phyloP scores from a whole-genome alignment of 345 rosid species.

The Physaria fendleri region DNA sequence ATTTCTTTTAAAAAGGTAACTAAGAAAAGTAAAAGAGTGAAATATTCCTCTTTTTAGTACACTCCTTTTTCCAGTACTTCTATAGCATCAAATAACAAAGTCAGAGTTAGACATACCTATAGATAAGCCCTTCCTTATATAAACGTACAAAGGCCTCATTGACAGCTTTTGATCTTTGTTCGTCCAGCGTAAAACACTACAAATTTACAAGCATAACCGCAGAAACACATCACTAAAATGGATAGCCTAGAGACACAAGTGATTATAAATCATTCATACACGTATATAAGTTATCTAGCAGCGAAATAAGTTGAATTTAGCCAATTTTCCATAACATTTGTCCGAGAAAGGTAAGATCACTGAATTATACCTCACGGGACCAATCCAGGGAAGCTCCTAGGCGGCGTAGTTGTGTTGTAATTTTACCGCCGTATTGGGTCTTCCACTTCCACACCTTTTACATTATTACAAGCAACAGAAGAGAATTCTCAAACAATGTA shows the following conservation, averaged over 20 bases:
- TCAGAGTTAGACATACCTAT: constrained; percentile 46
- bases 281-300: neutral
- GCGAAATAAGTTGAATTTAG: neutral
- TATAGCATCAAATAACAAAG: neutral
- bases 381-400: constrained; percentile 97
- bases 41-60: neutral
- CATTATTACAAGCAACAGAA: constrained; percentile 6
- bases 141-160: constrained; percentile 76
- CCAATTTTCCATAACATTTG: neutral
- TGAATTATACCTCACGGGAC: constrained; percentile 83
- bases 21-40: neutral
- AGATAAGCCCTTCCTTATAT: constrained; percentile 70
- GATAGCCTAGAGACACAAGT: neutral
- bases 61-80: neutral
- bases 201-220: constrained; percentile 5
- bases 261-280: neutral
- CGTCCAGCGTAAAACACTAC: constrained; percentile 97
- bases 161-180: constrained; percentile 79
- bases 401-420: constrained; percentile 58
- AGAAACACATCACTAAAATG: constrained; percentile 13
- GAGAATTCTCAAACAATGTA: neutral
- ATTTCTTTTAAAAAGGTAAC: neutral
- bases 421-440: constrained; percentile 67
- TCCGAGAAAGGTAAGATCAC: neutral
- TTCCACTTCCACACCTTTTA: constrained; percentile 95